A percentile compares a stretch with the other conserved stretches of the same genome.
These are phyloP conservation scores for Boletus subparvulus DNA, from an alignment of 768 basidiomycete species.

Conservation along the genomic window DNA sequence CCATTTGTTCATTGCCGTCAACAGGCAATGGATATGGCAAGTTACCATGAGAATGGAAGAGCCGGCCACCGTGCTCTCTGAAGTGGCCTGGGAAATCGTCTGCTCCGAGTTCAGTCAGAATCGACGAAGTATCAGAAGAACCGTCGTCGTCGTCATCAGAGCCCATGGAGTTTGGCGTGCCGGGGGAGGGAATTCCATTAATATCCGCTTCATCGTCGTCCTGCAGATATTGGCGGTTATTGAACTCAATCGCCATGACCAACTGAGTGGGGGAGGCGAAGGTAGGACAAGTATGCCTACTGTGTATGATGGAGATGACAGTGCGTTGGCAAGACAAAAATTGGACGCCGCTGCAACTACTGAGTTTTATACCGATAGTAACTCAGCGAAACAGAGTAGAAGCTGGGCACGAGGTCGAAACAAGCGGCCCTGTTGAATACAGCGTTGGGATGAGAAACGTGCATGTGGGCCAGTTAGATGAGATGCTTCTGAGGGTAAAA, in stretches of 20 bases:
- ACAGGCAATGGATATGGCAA: constrained; percentile 74
- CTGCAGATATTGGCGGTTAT: constrained; percentile 23
- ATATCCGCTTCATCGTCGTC: constrained; percentile 16
- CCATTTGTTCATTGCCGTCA: constrained; percentile 67
- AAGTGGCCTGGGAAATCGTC: constrained; percentile 65
- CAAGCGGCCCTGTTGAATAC: constrained; percentile 32
- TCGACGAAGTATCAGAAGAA: constrained; percentile 43
- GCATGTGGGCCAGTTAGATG: constrained; percentile 12
- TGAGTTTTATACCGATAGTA: constrained; percentile 41
- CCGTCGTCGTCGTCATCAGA: constrained; percentile 36
- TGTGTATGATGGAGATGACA: constrained; percentile 31
- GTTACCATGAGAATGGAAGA: constrained; percentile 64
- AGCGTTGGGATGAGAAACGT: constrained; percentile 26
- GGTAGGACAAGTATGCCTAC: constrained; percentile 14
- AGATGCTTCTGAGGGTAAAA: constrained; percentile 17
- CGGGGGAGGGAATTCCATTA: constrained; percentile 11
- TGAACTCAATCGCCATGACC: constrained; percentile 31
- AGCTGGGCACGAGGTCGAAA: constrained; percentile 37
- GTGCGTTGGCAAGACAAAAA: constrained; percentile 39
- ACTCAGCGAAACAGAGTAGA: constrained; percentile 41
- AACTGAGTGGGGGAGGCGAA: constrained; percentile 4
- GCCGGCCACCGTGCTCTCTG: constrained; percentile 52
- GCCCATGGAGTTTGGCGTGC: constrained; percentile 5
- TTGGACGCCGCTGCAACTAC: constrained; percentile 38
- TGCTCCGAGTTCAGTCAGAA: constrained; percentile 44